Base-by-base conservation (phyloP, 371 early-diverging fungal species). In the Mortierella sp. region DNA sequence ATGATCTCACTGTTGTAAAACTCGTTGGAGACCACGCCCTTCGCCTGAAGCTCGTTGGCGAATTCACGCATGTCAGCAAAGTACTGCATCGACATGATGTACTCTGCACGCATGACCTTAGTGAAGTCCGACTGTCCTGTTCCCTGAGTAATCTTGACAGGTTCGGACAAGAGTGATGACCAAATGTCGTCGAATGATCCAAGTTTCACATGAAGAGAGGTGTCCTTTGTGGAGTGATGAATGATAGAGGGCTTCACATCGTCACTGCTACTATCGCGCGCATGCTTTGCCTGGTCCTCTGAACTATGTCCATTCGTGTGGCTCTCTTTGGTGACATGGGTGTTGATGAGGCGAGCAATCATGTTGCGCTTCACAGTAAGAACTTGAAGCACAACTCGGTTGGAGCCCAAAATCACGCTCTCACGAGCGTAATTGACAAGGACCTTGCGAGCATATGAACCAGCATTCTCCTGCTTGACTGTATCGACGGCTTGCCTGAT, bases 1-100 rank as follows among this genome's bases (percentile, higher is more conserved):
- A 87, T 85, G 51, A 90, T 88, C 54, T 88, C 88, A 37, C 80
- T 78, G 73, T 83, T 84, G 45, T 88, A 90, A n/a, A 83, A 82
- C 57, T 87, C 85, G 13, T 76, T 72, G 7, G 84, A 79, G 80
- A 79, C 80, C 31, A 79, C 74, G 3, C 82, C 84, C 57, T 86
- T 82, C 31, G 71, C 71, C 19, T 67, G 57, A 19, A 78, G 73
- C 46, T 80, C 82, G 46, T 83, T 79, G 19, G 84, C 82, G 55
- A 79, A 85, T 39, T 72, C 71, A 13, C 80, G 79, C 52, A 86
- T 81, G 49, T 90, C 88, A 4, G 86, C 80, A 67, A 84, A 85
- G 70, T 87, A 87, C 19, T 81, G 84, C 29, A 87, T 63, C 16
- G 86, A 83, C 80, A 85, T 85, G 16, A 83, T 82, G 74, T 86